Base-by-base conservation (phyloP, 345 rosid species). In the Rhodomyrtus tomentosa region DNA sequence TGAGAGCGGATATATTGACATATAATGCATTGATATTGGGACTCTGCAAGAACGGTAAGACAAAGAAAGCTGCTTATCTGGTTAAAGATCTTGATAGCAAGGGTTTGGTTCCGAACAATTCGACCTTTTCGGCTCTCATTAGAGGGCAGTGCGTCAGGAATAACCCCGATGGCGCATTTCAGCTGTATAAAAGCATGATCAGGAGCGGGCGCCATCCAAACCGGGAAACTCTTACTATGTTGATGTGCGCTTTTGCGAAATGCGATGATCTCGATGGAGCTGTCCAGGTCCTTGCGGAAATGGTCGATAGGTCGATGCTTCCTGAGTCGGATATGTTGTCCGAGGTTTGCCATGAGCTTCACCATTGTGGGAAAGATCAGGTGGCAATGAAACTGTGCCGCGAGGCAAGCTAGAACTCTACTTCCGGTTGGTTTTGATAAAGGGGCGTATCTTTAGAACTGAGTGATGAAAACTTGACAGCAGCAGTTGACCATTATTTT, bases 41-140 rank as follows among this genome's bases (percentile, higher is more conserved):
- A 54, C 87, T 94, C 7, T 95, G 98, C 91, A 94, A 91, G 82
- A 95, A 90, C 82, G 99, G 96, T 4, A 95, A 94, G 96, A 96
- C 98, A 32, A 96, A 92, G 93, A 95, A 93, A 86, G 96, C 98
- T 85, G 98, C 98, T 20, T 90, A 87, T 86, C 85, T 95, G 85
- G 93, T 95, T 81, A 93, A 91, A 89, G 94, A 93, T 84, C 94
- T 96, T 36, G 96, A 93, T 82, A 93, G 92, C 85, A 88, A 91
- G 91, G 87, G 89, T 56, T 89, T 96, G 86, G 92, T 88, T 52
- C 98, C 95, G 38, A 95, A 95, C 87, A 90, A 94, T 25, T 94
- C 98, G 8, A 96, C 98, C 74, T 95, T 91, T 86, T 90, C 95
- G 49, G 95, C 96, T 21, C 93, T 96, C 51, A 95, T 94, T n/a